Conservation (phyloP, 2,329 filamentous ascomycete species). For the Aplosporella prunicola region DNA sequence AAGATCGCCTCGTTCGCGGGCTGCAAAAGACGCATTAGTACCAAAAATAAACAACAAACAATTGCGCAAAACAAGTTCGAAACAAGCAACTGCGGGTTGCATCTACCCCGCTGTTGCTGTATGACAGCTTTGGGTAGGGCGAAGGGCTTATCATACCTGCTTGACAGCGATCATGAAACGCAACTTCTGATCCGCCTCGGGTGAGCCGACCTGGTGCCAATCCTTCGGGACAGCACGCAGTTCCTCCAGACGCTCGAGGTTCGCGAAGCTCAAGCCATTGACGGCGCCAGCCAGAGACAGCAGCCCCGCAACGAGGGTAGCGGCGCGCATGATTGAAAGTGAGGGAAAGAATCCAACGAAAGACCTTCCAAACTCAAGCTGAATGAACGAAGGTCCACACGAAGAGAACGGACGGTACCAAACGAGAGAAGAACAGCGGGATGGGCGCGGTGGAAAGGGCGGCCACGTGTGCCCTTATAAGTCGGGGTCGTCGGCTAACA, state of each 20-base stretch:
- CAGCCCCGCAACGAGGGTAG: slow-evolving; percentile 22
- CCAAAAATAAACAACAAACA: no score
- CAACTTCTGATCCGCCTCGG: slow-evolving; percentile 22
- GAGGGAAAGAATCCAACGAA: background rate
- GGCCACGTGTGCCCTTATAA: no score
- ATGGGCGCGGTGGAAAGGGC: no score
- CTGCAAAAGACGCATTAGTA: slow-evolving; percentile 22
- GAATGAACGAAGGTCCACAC: background rate
- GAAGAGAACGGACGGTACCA: background rate
- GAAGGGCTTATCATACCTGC: no score
- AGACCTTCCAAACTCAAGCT: background rate
- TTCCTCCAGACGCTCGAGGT: slow-evolving; percentile 22
- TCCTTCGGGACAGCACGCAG: slow-evolving; percentile 25
- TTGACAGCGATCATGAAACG: slow-evolving; percentile 31
- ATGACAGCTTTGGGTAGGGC: background rate
- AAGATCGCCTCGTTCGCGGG: slow-evolving; percentile 41
- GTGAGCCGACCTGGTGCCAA: slow-evolving; percentile 26
- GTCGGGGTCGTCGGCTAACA: no score
- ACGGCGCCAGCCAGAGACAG: slow-evolving; percentile 21
- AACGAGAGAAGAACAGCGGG: background rate
- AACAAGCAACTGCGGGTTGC: background rate
- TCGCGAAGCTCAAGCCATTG: slow-evolving; percentile 19
- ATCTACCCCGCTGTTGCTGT: background rate
- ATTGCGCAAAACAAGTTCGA: slow-evolving; percentile 1
- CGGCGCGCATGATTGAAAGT: slow-evolving; percentile 20